Conservation (phyloP, 306 rosid genomes). For the Quercus rubra region DNA sequence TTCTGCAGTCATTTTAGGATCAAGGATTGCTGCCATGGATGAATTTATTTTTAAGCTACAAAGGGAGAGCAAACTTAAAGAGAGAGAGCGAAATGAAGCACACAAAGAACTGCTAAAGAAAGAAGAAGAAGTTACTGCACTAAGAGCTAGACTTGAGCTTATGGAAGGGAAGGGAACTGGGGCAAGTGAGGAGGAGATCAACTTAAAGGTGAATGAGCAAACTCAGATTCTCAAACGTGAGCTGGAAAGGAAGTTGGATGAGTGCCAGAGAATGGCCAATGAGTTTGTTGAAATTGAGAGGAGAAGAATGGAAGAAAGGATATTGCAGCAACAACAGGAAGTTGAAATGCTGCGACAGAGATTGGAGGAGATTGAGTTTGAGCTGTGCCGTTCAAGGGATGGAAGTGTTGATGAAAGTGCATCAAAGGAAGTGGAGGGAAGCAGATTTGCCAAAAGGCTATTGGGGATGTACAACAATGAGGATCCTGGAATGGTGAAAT, state of each 20-base stretch:
- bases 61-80: constrained; percentile 77
- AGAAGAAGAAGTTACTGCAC: constrained; percentile 71
- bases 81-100: constrained; percentile 79
- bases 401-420: constrained; percentile 29
- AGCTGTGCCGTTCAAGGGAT: constrained; percentile 46
- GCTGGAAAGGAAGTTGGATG: constrained; percentile 84
- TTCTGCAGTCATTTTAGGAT: constrained; percentile 82
- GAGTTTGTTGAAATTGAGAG: constrained; percentile 86
- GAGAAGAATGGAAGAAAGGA: constrained; percentile 91
- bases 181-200: constrained; percentile 76
- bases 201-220: constrained; percentile 66
- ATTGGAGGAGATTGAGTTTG: constrained; percentile 80
- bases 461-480: constrained; percentile 64
- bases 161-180: constrained; percentile 44
- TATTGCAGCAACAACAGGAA: constrained; percentile 85
- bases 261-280: constrained; percentile 85
- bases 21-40: constrained; percentile 91
- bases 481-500: constrained; percentile 84
- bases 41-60: constrained; percentile 88
- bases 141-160: constrained; percentile 60
- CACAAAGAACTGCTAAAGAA: constrained; percentile 74
- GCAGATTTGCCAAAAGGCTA: constrained; percentile 63
- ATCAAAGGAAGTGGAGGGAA: constrained; percentile 56
- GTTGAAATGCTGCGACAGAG: constrained; percentile 81
- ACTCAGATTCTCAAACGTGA: constrained; percentile 61